Conservation (phyloP, 2,329 filamentous ascomycete genomes). For the Penicillium crustosum region DNA sequence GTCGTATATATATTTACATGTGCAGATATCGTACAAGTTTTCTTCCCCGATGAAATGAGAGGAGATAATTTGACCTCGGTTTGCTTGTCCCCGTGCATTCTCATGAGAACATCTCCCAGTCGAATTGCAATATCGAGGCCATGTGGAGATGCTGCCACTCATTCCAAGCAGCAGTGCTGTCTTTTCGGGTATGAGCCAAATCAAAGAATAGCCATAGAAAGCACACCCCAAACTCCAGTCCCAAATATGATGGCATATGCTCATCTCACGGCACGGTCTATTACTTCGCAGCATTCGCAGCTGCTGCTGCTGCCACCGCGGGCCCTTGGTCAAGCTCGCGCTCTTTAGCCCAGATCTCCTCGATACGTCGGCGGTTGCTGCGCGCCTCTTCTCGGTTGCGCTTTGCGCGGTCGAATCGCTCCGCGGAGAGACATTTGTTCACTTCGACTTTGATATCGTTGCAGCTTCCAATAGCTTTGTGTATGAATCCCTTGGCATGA, state of each 20-base stretch:
- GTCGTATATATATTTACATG: conserved; percentile 8
- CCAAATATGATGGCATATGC: conserved; percentile 1
- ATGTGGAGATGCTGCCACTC: not conserved
- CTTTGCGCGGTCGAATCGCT: conserved; percentile 75
- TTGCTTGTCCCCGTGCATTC: not conserved
- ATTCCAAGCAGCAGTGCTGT: conserved; percentile 10
- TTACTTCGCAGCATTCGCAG: conserved; percentile 15
- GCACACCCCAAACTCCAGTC: conserved; percentile 14
- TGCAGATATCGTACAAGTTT: conserved; percentile 15
- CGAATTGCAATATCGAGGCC: not conserved
- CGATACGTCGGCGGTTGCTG: conserved; percentile 70
- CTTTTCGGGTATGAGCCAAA: not conserved
- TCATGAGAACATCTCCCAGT: not conserved
- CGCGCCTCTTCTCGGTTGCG: conserved; percentile 71
- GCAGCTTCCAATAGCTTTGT: conserved; percentile 88
- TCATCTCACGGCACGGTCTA: conserved; percentile 8
- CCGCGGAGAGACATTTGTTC: conserved; percentile 77
- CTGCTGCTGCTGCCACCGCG: not conserved
- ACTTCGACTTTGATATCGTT: conserved; percentile 81
- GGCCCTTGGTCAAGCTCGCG: conserved; percentile 26
- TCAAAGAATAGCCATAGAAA: conserved; percentile 11
- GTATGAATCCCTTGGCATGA: conserved; percentile 86
- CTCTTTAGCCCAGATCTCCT: conserved; percentile 72
- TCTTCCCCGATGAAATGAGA: conserved; percentile 2
- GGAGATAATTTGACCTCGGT: not conserved